Conservation (phyloP, 306 rosid species). For the Dryas octopetala region DNA sequence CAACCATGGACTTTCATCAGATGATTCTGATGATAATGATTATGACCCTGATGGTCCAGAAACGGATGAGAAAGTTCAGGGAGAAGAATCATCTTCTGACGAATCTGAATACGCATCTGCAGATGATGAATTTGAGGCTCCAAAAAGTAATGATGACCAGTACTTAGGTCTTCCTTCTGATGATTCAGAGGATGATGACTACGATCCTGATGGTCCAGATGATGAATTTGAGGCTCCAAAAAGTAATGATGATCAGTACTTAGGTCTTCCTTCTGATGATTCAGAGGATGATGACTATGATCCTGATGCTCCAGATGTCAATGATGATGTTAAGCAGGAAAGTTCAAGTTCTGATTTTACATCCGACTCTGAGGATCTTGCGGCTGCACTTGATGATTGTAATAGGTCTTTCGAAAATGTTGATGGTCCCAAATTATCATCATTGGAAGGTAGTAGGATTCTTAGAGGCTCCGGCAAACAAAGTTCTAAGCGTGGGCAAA, state of each 20-base stretch:
- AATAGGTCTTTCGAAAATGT: slow-evolving; percentile 35
- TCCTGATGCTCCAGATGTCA: slow-evolving; percentile 55
- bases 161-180: slow-evolving; percentile 79
- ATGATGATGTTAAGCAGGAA: slow-evolving; percentile 37
- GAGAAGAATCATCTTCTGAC: slow-evolving; percentile 61
- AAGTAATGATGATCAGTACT: slow-evolving; percentile 48
- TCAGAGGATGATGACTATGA: slow-evolving; percentile 83
- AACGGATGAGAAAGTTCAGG: slow-evolving; percentile 50
- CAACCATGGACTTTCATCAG: slow-evolving; percentile 74
- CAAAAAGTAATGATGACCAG: slow-evolving; percentile 49
- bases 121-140: slow-evolving; percentile 63
- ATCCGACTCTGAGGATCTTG: slow-evolving; percentile 94
- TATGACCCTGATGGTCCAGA: slow-evolving; percentile 73
- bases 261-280: slow-evolving; percentile 85
- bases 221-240: slow-evolving; percentile 60
- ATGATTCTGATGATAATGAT: slow-evolving; percentile 89
- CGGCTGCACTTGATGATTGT: slow-evolving; percentile 48
- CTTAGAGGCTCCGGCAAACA: slow-evolving; percentile 37
- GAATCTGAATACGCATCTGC: slow-evolving; percentile 80
- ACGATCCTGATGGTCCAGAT: slow-evolving; percentile 21
- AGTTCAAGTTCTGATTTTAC: slow-evolving; percentile 92
- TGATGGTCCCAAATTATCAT: slow-evolving; percentile 31
- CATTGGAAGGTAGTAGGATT: slow-evolving; percentile 22
- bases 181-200: slow-evolving; percentile 80
- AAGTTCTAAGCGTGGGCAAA: slow-evolving; percentile 36